A percentile compares a stretch with the other conserved stretches of the same genome.
These are phyloP conservation scores for Aegilops umbellulata DNA, from an alignment of 176 grass and related monocot species.

Conservation along the genomic window DNA sequence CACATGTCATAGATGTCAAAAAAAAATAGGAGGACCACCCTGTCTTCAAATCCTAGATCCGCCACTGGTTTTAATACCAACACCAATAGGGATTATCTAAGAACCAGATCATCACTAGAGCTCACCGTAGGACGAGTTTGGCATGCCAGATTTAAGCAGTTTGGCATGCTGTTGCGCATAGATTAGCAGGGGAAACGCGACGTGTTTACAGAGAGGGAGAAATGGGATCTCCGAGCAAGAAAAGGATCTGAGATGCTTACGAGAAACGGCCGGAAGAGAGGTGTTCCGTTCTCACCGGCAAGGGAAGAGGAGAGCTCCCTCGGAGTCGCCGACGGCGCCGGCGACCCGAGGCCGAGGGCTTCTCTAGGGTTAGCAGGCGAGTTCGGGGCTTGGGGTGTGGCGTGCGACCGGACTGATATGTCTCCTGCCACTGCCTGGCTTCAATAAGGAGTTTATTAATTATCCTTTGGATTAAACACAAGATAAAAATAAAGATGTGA, in stretches of 20 bases:
- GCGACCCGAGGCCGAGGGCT: neutral
- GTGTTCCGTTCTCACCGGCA: neutral
- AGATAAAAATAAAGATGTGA: too few species aligned
- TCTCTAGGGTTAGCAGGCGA: neutral
- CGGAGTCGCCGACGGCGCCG: neutral
- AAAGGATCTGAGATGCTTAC: slow-evolving; percentile 6
- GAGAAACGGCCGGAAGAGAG: neutral
- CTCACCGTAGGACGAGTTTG: neutral
- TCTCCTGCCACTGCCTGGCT: too few species aligned
- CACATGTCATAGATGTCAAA: too few species aligned
- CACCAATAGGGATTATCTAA: neutral
- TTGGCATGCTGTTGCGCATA: neutral
- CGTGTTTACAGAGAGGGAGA: neutral
- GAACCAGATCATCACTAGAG: neutral
- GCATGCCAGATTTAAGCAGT: neutral
- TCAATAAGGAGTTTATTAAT: too few species aligned
- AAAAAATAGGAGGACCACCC: too few species aligned
- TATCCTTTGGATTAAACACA: too few species aligned
- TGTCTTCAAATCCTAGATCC: too few species aligned
- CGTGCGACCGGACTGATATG: too few species aligned
- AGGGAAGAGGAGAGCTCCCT: neutral
- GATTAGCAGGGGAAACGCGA: neutral
- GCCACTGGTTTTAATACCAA: neutral
- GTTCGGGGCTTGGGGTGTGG: neutral
- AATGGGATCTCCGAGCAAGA: neutral